A percentile compares a stretch with the other conserved stretches of the same genome.
These are phyloP conservation scores for Andrographis paniculata DNA, from an alignment of 305 asterid genomes.

Conservation along the genomic window DNA sequence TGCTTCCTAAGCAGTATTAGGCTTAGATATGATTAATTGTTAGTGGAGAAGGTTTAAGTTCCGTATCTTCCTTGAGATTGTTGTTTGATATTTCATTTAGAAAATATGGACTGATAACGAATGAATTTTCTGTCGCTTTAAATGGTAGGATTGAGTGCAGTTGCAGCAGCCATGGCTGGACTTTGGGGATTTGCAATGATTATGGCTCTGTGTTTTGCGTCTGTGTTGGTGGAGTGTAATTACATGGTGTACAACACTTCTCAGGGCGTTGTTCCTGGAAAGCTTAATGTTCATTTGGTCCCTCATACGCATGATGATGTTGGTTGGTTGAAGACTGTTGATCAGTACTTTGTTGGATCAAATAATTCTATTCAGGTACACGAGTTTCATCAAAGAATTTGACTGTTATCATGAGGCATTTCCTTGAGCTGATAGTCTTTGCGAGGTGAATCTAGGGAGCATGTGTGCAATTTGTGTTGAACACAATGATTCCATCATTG, in stretches of 20 bases:
- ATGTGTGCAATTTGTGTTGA: slow-evolving; percentile 87
- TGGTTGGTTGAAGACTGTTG: slow-evolving; percentile 96
- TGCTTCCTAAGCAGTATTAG: no score
- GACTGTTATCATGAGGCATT: neutral
- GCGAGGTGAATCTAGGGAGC: slow-evolving; percentile 51
- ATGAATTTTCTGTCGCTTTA: neutral
- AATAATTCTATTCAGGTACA: slow-evolving; percentile 83
- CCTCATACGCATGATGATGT: slow-evolving; percentile 95
- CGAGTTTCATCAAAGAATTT: neutral
- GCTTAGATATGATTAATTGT: no score
- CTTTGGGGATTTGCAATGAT: no score
- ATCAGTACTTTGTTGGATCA: slow-evolving; percentile 95
- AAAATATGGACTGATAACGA: no score
- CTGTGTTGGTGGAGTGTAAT: slow-evolving; percentile 45
- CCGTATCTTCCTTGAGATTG: no score
- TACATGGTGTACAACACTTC: slow-evolving; percentile 76
- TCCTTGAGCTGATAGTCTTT: neutral
- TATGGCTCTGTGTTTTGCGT: no score
- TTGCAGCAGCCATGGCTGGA: neutral
- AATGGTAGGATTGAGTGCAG: slow-evolving; percentile 6
- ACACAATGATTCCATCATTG: slow-evolving; percentile 74
- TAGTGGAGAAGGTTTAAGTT: no score
- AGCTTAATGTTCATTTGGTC: slow-evolving; percentile 91
- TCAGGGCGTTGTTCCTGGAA: slow-evolving; percentile 45
- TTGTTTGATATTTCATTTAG: no score